These are phyloP conservation scores for Fraxinus platypoda DNA, from an alignment of 305 asterid species.

Conservation along the genomic window DNA sequence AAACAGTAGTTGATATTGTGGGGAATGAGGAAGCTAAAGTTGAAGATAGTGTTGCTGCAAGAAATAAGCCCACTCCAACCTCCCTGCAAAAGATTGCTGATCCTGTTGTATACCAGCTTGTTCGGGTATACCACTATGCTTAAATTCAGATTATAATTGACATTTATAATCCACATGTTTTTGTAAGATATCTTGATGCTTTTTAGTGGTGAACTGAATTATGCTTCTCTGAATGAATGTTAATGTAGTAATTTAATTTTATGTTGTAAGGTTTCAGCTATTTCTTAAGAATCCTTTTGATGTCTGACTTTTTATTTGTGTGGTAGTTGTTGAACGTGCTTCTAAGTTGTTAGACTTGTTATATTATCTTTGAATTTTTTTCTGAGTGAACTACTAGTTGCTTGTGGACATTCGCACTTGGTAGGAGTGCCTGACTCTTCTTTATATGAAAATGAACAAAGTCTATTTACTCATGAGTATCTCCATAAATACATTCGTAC, in stretches of 20 bases:
- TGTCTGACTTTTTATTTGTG: not conserved
- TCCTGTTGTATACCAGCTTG: slow-evolving; percentile 86
- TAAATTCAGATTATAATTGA: not conserved
- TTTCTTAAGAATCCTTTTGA: not conserved
- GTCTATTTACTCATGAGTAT: not conserved
- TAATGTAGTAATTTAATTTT: not conserved
- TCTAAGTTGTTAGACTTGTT: not conserved
- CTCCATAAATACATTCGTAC: not conserved
- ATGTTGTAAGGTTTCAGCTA: not conserved
- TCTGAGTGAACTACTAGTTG: not conserved
- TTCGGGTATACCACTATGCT: slow-evolving; percentile 52
- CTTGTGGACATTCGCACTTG: not conserved
- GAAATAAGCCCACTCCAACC: slow-evolving; percentile 7
- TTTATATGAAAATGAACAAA: not conserved
- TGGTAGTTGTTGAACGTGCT: not conserved
- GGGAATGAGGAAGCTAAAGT: slow-evolving; percentile 38
- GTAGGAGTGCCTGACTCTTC: not conserved
- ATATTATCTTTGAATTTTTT: not conserved
- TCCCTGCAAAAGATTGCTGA: slow-evolving; percentile 41
- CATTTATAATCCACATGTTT: not conserved
- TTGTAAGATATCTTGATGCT: not conserved
- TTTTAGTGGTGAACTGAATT: not conserved
- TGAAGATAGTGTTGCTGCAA: slow-evolving; percentile 32
- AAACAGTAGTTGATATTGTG: slow-evolving; percentile 44
- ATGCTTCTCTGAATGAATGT: not conserved